These are phyloP conservation scores for Puccinia triticina DNA, from an alignment of 1,284 basidiomycete genomes.

Conservation along the genomic window DNA sequence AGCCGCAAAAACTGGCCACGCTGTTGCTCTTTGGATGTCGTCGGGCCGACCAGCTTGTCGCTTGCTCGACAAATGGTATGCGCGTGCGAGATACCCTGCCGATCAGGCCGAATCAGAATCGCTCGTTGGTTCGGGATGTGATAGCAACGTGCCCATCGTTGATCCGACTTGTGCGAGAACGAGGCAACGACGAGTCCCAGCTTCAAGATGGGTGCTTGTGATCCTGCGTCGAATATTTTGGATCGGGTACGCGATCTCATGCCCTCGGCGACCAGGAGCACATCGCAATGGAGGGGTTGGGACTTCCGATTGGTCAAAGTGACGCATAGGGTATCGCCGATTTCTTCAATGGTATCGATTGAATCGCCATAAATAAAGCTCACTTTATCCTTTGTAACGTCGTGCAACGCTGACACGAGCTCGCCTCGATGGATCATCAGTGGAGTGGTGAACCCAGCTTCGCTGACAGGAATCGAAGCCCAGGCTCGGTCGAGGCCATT, in stretches of 20 bases:
- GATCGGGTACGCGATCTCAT: conserved; percentile 54
- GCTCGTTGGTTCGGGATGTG: neutral
- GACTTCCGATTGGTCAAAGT: conserved; percentile 52
- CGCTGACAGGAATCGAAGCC: conserved; percentile 12
- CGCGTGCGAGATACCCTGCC: conserved; percentile 52
- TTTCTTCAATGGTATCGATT: conserved; percentile 51
- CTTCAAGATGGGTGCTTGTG: neutral
- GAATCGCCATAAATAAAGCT: conserved; percentile 53
- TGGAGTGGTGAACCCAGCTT: conserved; percentile 45
- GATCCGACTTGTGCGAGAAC: neutral
- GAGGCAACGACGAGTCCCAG: neutral
- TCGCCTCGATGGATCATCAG: conserved; percentile 55
- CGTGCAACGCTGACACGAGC: conserved; percentile 52
- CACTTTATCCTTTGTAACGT: conserved; percentile 47
- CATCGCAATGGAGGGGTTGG: conserved; percentile 50
- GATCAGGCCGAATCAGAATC: conserved; percentile 54
- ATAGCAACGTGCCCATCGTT: neutral
- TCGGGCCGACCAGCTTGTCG: neutral
- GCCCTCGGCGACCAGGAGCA: conserved; percentile 55
- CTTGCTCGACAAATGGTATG: neutral
- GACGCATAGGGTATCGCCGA: conserved; percentile 26
- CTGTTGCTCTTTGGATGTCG: conserved; percentile 23
- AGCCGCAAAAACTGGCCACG: conserved; percentile 49
- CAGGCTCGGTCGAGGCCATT: conserved; percentile 30
- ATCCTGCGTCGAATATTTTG: conserved; percentile 50